Evolutionary conservation across 768 basidiomycete species (phyloP), one percentile per base, ranked within the genome.

Genomic region (Collybiopsis confluens): DNA sequence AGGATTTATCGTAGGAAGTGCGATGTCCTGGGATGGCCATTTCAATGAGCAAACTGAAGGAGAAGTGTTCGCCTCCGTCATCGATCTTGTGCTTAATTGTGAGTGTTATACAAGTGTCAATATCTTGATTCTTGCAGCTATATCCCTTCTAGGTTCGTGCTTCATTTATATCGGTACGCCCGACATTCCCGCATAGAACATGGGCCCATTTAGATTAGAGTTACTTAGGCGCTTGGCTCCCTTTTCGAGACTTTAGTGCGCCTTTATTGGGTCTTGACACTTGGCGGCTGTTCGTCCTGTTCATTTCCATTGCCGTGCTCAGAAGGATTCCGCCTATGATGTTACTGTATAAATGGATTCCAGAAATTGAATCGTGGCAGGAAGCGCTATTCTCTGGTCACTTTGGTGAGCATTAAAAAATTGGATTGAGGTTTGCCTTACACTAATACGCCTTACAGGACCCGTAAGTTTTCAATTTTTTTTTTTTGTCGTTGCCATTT

Each of bases 371-470:
- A 36, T 84, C 80, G 20, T 90, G 92, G 85, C 76, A 80, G 42
- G 92, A 98, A 69, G 95, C 96, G 0, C 58, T 93, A 3, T 97
- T 98, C 65, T 83, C 80, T 4, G 96, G 96, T 2, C 94, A 97
- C 73, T 98, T 96, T 65, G 94, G 87, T 82, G 61, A 13, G 69
- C 64, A 27, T 20, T 47, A 1, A 18, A 3, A 40, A 18, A 9
- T 7, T 18, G n/a, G 20, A 44, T n/a, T n/a, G n/a, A n/a, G n/a
- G n/a, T n/a, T n/a, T n/a, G n/a, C n/a, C n/a, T n/a, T n/a, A n/a
- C n/a, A n/a, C n/a, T n/a, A n/a, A n/a, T n/a, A n/a, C n/a, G 28
- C 37, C 49, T 21, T 23, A 54, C 51, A 82, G 83, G 82, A 41
- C 82, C 83, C 49, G 83, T 82, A 57, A 61, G 81, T 69, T 18